Base-by-base conservation (phyloP, 495 filamentous ascomycete species). In the Neohortaea acidophila region DNA sequence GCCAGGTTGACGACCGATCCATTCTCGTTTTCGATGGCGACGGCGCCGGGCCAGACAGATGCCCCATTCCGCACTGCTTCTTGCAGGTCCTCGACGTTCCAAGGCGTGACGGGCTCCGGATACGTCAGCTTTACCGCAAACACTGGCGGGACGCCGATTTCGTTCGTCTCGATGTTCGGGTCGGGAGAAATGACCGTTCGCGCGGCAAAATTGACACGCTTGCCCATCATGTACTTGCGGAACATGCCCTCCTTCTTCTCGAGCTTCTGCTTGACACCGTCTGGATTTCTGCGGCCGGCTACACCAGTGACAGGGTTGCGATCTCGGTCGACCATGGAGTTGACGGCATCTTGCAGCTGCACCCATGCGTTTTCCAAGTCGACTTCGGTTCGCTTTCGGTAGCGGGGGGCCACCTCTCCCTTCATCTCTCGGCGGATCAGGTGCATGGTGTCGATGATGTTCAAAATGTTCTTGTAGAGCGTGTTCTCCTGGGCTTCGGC, bases 191-290 rank as follows among this genome's bases (percentile, higher is more conserved):
- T 99, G 49, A 99, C 91, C 67, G 79, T 89, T 56, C 91, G 79
- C 36, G 91, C 91, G 39, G 91, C 91, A 56, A 85, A 94, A 59
- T 99, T 96, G 58, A 99, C 91, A 63, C 91, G 81, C 65, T 99
- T 99, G 33, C 91, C 91, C 91, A 99, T 99, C 87, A 99, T 96
- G 63, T 99, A 92, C 69, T 87, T 96, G 49, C 91, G 69, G 66
- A 99, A 96, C 33, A 99, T 62, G 32, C 91, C 91, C 53, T 99
- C 91, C 60, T 99, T 99, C 69, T 96, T 96, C 60, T 99, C 91
- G 12, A 99, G 69, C 51, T 84, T 79, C 53, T 99, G 91, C 60
- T 96, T 99, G 58, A 99, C 91, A 41, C 91, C 91, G 26, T 84
- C 77, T 41, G 81, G 75, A 30, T 77, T 75, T 33, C 68, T 60